These are phyloP conservation scores for Hymenoscyphus albidus DNA, from an alignment of 2,329 filamentous ascomycete species.

Conservation along the genomic window DNA sequence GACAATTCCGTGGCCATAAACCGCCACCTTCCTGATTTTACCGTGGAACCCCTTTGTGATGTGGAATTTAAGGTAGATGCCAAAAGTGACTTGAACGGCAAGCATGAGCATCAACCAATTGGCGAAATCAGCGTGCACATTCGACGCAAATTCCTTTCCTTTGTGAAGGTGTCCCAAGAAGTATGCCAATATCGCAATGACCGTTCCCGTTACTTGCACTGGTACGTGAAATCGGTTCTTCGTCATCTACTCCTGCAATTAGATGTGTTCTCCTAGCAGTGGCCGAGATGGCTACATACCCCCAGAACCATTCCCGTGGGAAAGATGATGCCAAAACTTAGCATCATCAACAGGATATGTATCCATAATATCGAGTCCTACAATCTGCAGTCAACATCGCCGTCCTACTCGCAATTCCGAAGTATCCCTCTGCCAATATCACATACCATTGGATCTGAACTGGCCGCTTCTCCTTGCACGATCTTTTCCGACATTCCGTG, in stretches of 20 bases:
- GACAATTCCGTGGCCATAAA: constrained; percentile 71
- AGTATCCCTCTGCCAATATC: constrained; percentile 39
- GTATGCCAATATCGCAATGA: constrained; percentile 77
- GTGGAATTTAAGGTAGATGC: constrained; percentile 85
- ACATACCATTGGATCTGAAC: constrained; percentile 69
- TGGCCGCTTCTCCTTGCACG: constrained; percentile 64
- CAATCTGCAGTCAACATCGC: constrained; percentile 35
- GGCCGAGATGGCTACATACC: constrained; percentile 48
- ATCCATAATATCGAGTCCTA: constrained; percentile 85
- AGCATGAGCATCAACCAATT: constrained; percentile 77
- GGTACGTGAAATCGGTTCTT: constrained; percentile 95
- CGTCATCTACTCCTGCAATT: constrained; percentile 58
- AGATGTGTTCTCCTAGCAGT: constrained; percentile 9
- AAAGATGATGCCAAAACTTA: constrained; percentile 89
- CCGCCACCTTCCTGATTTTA: constrained; percentile 67
- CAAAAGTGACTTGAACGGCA: constrained; percentile 70
- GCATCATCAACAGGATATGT: constrained; percentile 83
- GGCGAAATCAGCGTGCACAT: constrained; percentile 79
- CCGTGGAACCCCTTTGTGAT: constrained; percentile 80
- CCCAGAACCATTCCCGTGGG: constrained; percentile 94
- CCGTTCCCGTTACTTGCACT: constrained; percentile 69
- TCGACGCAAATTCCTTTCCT: constrained; percentile 78
- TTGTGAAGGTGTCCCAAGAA: constrained; percentile 88
- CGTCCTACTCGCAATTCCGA: not conserved
- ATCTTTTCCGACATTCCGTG: constrained; percentile 53